A percentile compares a stretch with the other conserved stretches of the same genome.
Evolutionary conservation across 2,329 filamentous ascomycete genomes (phyloP).

Genomic region (Colletotrichum tropicicola): DNA sequence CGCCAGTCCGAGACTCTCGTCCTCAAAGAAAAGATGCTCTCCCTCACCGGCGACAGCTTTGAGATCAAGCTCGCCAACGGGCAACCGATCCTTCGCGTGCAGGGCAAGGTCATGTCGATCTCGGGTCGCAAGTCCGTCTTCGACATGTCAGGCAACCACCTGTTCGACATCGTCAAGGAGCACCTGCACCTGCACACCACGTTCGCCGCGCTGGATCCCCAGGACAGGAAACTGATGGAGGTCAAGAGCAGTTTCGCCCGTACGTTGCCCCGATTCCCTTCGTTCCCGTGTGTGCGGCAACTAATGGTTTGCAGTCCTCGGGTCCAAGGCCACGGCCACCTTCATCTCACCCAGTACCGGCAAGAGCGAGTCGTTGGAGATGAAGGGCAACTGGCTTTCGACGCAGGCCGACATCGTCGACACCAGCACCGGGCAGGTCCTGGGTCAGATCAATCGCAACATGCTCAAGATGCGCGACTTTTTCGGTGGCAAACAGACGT

Average conservation of each 20-base stretch:
- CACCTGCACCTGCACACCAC: conserved; percentile 58
- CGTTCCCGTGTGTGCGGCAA: neutral
- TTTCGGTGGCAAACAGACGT: conserved; percentile 70
- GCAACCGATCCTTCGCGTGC: conserved; percentile 61
- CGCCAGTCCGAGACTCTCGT: conserved; percentile 57
- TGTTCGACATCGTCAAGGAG: conserved; percentile 68
- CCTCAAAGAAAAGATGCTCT: conserved; percentile 69
- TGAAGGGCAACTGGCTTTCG: conserved; percentile 71
- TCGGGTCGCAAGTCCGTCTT: conserved; percentile 64
- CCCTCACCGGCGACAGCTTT: conserved; percentile 71
- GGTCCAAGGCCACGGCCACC: conserved; percentile 63
- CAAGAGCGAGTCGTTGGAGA: conserved; percentile 54
- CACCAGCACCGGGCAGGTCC: conserved; percentile 55
- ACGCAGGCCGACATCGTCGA: conserved; percentile 66
- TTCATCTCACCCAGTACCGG: conserved; percentile 61
- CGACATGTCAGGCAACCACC: conserved; percentile 60
- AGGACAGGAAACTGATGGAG: conserved; percentile 58
- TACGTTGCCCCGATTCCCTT: neutral
- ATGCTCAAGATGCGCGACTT: conserved; percentile 66
- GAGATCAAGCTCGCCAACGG: conserved; percentile 66
- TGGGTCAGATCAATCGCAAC: conserved; percentile 68
- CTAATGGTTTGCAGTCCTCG: conserved; percentile 49
- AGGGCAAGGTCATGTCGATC: conserved; percentile 62
- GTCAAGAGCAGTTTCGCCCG: conserved; percentile 53
- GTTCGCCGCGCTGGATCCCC: conserved; percentile 57